phyloP scores from a whole-genome alignment of 2,329 filamentous ascomycete genomes.

The Rhynchosporium secalis region DNA sequence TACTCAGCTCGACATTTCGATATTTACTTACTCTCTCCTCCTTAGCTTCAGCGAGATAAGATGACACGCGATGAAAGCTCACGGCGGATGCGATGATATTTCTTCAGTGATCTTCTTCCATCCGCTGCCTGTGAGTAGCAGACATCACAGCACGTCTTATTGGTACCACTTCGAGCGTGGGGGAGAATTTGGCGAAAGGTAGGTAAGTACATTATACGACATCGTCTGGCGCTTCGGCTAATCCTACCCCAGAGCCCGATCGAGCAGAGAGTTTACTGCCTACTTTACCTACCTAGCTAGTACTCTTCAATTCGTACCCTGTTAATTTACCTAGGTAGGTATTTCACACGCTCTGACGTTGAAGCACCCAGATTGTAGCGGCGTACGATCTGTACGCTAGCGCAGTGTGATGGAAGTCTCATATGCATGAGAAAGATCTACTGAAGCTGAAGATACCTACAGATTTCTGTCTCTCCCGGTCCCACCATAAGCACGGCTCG shows the following conservation, averaged over 20 bases:
- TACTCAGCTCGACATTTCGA: no score
- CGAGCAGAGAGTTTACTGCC: neutral
- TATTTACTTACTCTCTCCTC: no score
- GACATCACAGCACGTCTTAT: slow-evolving; percentile 3
- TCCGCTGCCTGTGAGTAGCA: neutral
- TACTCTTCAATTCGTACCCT: neutral
- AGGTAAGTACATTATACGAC: neutral
- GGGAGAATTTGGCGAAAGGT: neutral
- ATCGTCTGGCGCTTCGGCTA: neutral
- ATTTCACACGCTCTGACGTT: no score
- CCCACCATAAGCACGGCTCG: slow-evolving; percentile 3
- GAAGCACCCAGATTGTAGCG: no score
- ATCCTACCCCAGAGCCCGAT: neutral
- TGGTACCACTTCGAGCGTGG: neutral
- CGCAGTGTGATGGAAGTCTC: neutral
- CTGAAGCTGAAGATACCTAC: neutral
- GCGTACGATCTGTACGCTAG: neutral
- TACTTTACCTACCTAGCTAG: no score
- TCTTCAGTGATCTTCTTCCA: neutral
- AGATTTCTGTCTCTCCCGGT: no score
- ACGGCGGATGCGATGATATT: neutral
- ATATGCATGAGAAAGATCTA: neutral
- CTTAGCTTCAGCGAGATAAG: neutral
- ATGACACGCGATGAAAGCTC: neutral
- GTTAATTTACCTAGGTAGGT: no score